phyloP scores from a whole-genome alignment of 1,284 basidiomycete species.

The Agroathelia rolfsii region DNA sequence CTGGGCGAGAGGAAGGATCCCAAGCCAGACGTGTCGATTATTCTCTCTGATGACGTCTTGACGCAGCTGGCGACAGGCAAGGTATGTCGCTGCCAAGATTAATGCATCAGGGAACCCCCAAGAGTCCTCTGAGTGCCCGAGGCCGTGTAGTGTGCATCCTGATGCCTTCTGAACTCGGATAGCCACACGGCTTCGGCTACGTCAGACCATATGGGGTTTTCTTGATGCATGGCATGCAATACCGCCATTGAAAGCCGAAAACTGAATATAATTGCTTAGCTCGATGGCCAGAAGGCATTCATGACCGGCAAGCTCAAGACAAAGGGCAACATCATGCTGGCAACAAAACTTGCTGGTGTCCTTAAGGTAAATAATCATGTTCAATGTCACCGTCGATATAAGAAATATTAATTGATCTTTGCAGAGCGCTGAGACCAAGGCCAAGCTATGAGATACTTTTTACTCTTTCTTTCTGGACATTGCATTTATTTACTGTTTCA shows the following conservation, averaged over 20 bases:
- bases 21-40: conserved; percentile 73
- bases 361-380: conserved; percentile 50
- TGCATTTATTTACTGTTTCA: no score
- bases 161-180: no score
- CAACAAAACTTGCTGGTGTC: conserved; percentile 78
- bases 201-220: no score
- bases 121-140: not conserved
- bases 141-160: no score
- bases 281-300: conserved; percentile 88
- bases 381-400: conserved; percentile 1
- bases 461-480: no score
- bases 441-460: no score
- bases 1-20: conserved; percentile 67
- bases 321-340: conserved; percentile 81
- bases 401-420: not conserved
- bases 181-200: no score
- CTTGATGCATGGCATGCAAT: no score
- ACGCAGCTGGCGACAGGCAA: conserved; percentile 59
- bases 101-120: not conserved
- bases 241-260: no score
- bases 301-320: conserved; percentile 88
- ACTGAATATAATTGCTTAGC: conserved; percentile 25
- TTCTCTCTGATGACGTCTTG: conserved; percentile 66
- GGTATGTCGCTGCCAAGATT: conserved; percentile 25
- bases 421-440: conserved; percentile 27